phyloP scores from a whole-genome alignment of 2,329 filamentous ascomycete species.

The Fusarium sp. region DNA sequence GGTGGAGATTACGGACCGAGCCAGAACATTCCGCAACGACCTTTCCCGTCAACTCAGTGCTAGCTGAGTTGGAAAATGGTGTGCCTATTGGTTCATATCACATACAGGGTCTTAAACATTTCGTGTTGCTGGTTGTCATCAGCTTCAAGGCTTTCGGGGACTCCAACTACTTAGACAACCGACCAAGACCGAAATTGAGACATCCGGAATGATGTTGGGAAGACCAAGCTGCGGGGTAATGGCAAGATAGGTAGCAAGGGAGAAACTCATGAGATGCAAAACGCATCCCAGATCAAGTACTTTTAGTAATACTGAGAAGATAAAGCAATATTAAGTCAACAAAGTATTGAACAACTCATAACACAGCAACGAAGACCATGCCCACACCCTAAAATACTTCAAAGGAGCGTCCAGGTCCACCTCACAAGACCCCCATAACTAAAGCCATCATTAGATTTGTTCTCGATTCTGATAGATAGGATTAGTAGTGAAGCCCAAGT shows the following conservation, averaged over 20 bases:
- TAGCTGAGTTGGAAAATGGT: fast-evolving
- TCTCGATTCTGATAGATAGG: conserved; percentile 16
- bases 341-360: neutral
- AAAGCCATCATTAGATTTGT: fast-evolving
- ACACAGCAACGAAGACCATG: neutral
- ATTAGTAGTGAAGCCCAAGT: conserved; percentile 18
- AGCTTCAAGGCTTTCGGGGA: no score
- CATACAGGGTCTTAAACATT: neutral
- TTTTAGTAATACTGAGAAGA: neutral
- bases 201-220: fast-evolving
- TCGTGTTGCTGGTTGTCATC: fast-evolving
- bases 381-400: neutral
- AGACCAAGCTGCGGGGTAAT: fast-evolving
- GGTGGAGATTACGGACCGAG: neutral
- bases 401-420: neutral
- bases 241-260: no score
- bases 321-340: no score
- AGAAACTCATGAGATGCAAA: neutral
- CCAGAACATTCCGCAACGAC: neutral
- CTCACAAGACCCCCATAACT: fast-evolving
- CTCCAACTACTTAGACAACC: fast-evolving
- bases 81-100: neutral
- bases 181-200: neutral
- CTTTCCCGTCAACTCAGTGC: fast-evolving
- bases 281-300: neutral